Base-by-base conservation (phyloP, 129 eudicot genomes). In the Heracleum sosnowskyi region DNA sequence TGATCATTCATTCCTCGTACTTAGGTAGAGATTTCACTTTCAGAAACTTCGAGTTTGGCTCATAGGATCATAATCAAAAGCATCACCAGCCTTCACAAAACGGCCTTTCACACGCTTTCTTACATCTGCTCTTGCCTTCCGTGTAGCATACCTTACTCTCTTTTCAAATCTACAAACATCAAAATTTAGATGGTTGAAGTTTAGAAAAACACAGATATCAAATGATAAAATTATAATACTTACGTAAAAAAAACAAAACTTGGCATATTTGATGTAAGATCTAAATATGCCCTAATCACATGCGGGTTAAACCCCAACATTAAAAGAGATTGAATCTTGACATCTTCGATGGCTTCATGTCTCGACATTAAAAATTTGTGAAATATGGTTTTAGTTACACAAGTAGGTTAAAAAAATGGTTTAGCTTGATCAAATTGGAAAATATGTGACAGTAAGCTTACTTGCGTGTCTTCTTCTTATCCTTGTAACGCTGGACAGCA, bases 401-500 rank as follows among this genome's bases (percentile, higher is more conserved):
- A 73, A 0, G 29, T 4, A 3, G 0, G 57, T 13, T 13, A 6
- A 40, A 41, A 26, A 5, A 13, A 28, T 28, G 60, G 20, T 74
- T 28, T 18, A 15, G 60, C 37, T 74, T 15, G 49, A 44, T 74
- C 28, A 45, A 44, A 24, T 28, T 26, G 13, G 26, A 73, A 44
- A 42, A 74, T 44, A 12, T 74, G 26, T 17, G 34, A 28, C 7
- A 42, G 5, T 46, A 47, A 51, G 49, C 93, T 85, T 85, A 91
- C 97, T 91, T 89, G 78, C 97, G 89, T 24, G 81, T 85, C 81
- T 94, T 94, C 84, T 87, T 94, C 85, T 94, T 94, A 78, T 94
- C 98, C 85, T 86, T 91, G 81, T 94, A 94, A 60, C 98, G 96
- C 80, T 85, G 84, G 68, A 94, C 96, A 10, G 97, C 98, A 82